phyloP scores from a whole-genome alignment of 2,329 filamentous ascomycete species.

The Claviceps fusiformis region DNA sequence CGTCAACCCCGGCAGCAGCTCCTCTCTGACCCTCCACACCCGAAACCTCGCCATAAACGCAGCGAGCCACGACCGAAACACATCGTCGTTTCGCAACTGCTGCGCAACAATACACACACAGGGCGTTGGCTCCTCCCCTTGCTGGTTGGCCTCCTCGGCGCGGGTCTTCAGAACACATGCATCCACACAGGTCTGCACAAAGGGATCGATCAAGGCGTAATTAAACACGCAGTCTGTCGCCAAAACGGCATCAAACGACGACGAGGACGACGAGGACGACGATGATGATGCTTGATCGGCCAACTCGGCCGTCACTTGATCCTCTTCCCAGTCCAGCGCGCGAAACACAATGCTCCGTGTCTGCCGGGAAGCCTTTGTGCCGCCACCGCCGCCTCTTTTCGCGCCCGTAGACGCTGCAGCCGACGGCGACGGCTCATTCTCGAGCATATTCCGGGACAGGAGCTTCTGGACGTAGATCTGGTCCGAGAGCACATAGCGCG shows the following conservation, averaged over 20 bases:
- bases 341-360: slow-evolving; percentile 33
- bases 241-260: slow-evolving; percentile 57
- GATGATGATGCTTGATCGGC: slow-evolving; percentile 11
- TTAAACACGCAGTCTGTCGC: slow-evolving; percentile 96
- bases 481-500: slow-evolving; percentile 68
- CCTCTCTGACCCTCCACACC: slow-evolving; percentile 60
- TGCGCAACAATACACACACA: slow-evolving; percentile 75
- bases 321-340: slow-evolving; percentile 72
- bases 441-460: slow-evolving; percentile 60
- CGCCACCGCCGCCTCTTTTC: not conserved
- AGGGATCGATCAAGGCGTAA: slow-evolving; percentile 65
- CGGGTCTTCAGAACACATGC: slow-evolving; percentile 45
- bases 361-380: not conserved
- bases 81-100: slow-evolving; percentile 71
- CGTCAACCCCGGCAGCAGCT: slow-evolving; percentile 44
- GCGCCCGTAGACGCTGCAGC: slow-evolving; percentile 2
- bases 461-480: slow-evolving; percentile 72
- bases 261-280: slow-evolving; percentile 5
- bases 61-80: slow-evolving; percentile 71
- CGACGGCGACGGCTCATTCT: slow-evolving; percentile 31
- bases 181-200: slow-evolving; percentile 71
- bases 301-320: slow-evolving; percentile 33
- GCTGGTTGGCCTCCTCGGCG: not conserved
- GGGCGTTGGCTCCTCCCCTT: slow-evolving; percentile 5
- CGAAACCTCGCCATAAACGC: slow-evolving; percentile 54